Percentiles rank a stretch among this genome's conserved stretches.
Conservation (phyloP, 176 grass and related monocot genomes). For the Saccharum officinarum region DNA sequence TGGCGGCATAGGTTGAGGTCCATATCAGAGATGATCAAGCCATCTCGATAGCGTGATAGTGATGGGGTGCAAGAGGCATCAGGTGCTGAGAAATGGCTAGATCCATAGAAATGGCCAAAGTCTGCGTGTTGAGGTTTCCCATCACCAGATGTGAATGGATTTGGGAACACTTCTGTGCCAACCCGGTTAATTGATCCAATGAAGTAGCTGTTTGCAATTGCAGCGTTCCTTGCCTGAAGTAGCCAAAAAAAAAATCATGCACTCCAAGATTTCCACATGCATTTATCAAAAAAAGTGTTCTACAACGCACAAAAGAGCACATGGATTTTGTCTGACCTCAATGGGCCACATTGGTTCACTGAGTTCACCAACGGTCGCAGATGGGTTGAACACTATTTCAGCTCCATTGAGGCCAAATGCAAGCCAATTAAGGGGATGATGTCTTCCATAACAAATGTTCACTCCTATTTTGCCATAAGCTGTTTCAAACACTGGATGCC, state of each 20-base stretch:
- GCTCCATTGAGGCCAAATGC: slow-evolving; percentile 95
- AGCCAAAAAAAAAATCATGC: background rate
- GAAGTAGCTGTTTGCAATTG: slow-evolving; percentile 94
- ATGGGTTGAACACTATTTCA: slow-evolving; percentile 98
- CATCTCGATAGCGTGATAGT: slow-evolving; percentile 79
- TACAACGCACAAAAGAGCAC: background rate
- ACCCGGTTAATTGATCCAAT: slow-evolving; percentile 89
- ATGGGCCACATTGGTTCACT: slow-evolving; percentile 99
- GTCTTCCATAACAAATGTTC: slow-evolving; percentile 98
- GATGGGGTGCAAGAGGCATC: slow-evolving; percentile 93
- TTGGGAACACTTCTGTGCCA: slow-evolving; percentile 87
- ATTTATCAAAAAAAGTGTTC: background rate
- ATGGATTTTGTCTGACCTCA: slow-evolving; percentile 65
- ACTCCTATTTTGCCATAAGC: slow-evolving; percentile 84
- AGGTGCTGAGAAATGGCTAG: slow-evolving; percentile 88
- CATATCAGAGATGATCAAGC: slow-evolving; percentile 88
- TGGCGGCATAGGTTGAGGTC: slow-evolving; percentile 94
- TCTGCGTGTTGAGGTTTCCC: slow-evolving; percentile 81
- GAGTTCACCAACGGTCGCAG: slow-evolving; percentile 95
- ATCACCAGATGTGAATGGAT: slow-evolving; percentile 95
- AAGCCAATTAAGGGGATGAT: slow-evolving; percentile 98
- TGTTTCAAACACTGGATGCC: slow-evolving; percentile 98
- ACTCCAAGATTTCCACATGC: background rate
- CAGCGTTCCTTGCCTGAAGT: slow-evolving; percentile 83
- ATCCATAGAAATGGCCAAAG: slow-evolving; percentile 95